Evolutionary conservation across 192 early-diverging fungal species (phyloP), one percentile per base, ranked within the genome.

Genomic region (Coemansia sp.): DNA sequence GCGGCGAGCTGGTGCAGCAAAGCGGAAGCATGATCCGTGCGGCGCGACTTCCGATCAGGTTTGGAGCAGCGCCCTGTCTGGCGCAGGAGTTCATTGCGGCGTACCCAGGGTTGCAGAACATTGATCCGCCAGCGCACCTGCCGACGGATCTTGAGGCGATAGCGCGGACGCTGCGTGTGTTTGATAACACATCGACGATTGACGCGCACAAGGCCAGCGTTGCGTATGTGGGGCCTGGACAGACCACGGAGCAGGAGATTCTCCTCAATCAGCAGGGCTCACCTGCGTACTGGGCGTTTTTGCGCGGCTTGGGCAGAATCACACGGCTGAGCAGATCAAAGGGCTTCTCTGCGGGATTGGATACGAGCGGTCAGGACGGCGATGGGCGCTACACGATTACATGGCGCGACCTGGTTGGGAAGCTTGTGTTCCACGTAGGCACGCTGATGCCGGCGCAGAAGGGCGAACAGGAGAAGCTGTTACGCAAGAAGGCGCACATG

Each of bases 151-250:
- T 71, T 63, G 94, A 95, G 48, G 78, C 87, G 7, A 89, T 90
- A 7, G 82, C 74, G 10, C 88, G 97, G 22, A 88, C 90, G 8
- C 61, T 99, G 37, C 88, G 87, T 18, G 89, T 92, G 5, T 80
- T 99, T 66, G 97, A 99, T 80, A 85, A 84, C 42, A 96, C 88
- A 3, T 90, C 95, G 5, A 91, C 94, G 4, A 89, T 94, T 5
- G 95, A 99, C 75, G 87, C 95, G 66, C 93, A 98, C 85, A 99
- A 99, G 83, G 92, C 98, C 70, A 95, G 95, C 13, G 90, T 99
- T 8, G 80, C 95, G 0, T 99, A 97, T 74, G 92, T 97, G 26
- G 94, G 91, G 10, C 91, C 88, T 8, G 88, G 87, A 7, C 95
- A 99, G 73, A 90, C 72, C 2, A 89, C 87, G 12, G 97, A 99